Conservation (phyloP, 371 early-diverging fungal species). For the Smittium mucronatum region DNA sequence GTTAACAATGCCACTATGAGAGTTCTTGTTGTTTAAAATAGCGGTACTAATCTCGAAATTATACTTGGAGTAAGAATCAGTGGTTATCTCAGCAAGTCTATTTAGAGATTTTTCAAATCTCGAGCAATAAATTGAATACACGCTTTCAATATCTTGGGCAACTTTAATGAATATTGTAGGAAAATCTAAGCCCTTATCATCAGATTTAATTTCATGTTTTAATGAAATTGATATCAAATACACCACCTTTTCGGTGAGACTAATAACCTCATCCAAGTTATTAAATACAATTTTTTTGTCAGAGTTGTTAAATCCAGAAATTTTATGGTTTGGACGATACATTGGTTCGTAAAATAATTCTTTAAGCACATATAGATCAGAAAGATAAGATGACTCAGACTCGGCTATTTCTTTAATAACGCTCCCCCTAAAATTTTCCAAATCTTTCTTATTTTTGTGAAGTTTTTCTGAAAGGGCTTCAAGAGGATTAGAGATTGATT, state of each 20-base stretch:
- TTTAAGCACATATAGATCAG: constrained; percentile 2
- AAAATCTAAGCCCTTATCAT: constrained; percentile 18
- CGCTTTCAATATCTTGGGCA: constrained; percentile 27
- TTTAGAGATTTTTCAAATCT: constrained; percentile 26
- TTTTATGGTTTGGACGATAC: neutral
- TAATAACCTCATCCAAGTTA: constrained; percentile 28
- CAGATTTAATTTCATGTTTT: neutral
- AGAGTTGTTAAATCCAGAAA: constrained; percentile 8
- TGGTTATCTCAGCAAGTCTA: constrained; percentile 19
- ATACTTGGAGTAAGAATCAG: neutral
- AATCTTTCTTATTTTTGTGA: neutral
- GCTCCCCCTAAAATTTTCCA: neutral
- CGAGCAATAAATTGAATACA: constrained; percentile 27
- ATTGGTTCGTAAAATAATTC: constrained; percentile 2
- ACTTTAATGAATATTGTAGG: constrained; percentile 23
- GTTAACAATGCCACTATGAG: neutral
- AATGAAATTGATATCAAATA: constrained; percentile 2
- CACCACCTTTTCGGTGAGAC: constrained; percentile 16
- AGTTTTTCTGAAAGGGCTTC: neutral
- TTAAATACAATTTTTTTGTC: constrained; percentile 21
- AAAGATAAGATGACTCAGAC: constrained; percentile 2
- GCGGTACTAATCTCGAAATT: neutral
- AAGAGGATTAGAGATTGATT: neutral
- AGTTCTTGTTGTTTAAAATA: neutral
- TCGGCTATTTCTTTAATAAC: constrained; percentile 8